These are phyloP conservation scores for Juncus effusus DNA, from an alignment of 176 grass and related monocot species.

Conservation along the genomic window DNA sequence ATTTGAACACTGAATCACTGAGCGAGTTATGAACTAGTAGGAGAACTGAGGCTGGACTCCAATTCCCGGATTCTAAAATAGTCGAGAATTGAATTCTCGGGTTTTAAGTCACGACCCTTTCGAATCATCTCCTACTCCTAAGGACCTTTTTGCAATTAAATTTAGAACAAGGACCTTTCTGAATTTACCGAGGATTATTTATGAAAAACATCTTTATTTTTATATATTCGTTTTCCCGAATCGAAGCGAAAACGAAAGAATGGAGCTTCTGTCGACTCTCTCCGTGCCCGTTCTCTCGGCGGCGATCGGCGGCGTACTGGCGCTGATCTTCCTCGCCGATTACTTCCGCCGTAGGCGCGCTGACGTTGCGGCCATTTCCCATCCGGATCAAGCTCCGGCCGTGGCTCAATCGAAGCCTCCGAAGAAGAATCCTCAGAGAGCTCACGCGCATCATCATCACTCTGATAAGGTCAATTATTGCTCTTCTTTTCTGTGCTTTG, in stretches of 20 bases:
- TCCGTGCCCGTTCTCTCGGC: conserved; percentile 66
- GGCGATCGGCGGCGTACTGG: conserved; percentile 56
- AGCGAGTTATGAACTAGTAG: too few relatives aligned
- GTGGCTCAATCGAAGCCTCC: conserved; percentile 26
- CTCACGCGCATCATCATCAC: conserved; percentile 54
- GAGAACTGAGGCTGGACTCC: too few relatives aligned
- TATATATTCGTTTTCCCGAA: too few relatives aligned
- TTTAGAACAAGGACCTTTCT: too few relatives aligned
- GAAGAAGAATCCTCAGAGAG: conserved; percentile 40
- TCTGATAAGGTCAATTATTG: conserved; percentile 54
- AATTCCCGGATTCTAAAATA: too few relatives aligned
- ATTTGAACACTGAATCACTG: too few relatives aligned
- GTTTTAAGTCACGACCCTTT: too few relatives aligned
- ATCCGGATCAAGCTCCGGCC: conserved; percentile 33
- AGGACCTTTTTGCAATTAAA: too few relatives aligned
- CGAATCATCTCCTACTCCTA: too few relatives aligned
- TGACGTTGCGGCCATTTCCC: conserved; percentile 52
- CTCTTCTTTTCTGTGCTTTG: neutral
- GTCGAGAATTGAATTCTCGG: too few relatives aligned
- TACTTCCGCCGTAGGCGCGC: conserved; percentile 89
- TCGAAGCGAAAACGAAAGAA: neutral
- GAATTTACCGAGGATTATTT: too few relatives aligned
- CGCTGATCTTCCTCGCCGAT: conserved; percentile 66
- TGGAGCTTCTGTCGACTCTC: conserved; percentile 33
- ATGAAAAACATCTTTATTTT: too few relatives aligned